Conservation (phyloP, 345 rosid species). For the Dimocarpus longan region DNA sequence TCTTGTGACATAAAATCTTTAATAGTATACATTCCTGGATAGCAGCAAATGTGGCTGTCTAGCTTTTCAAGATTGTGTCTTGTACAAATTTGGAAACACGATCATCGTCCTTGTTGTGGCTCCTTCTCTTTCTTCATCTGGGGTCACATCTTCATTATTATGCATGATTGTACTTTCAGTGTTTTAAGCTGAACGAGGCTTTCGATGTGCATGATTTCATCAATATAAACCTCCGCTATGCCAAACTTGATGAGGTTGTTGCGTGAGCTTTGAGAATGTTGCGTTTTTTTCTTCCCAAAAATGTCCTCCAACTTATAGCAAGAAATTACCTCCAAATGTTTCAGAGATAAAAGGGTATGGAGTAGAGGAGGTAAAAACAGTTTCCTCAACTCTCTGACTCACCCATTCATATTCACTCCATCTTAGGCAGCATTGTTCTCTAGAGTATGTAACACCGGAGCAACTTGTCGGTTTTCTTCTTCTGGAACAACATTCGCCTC, state of each 20-base stretch:
- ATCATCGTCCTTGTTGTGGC: background rate
- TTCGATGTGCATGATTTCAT: background rate
- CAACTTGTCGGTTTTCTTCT: conserved; percentile 1
- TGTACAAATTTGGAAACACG: background rate
- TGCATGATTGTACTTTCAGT: background rate
- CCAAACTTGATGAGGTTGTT: background rate
- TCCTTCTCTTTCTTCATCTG: background rate
- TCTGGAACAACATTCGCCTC: background rate
- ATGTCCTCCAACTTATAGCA: background rate
- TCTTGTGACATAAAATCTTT: too few species aligned
- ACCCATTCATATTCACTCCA: background rate
- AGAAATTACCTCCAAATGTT: background rate
- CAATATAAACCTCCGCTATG: background rate
- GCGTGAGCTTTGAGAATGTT: background rate
- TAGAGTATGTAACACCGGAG: background rate
- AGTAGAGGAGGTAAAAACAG: background rate
- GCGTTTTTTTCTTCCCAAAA: background rate
- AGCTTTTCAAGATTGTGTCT: background rate
- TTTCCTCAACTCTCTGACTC: background rate
- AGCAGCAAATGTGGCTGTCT: background rate
- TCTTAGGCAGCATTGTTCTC: background rate
- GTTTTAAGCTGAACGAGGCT: background rate
- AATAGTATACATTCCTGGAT: background rate
- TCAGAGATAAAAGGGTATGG: background rate
- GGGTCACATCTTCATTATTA: background rate